Evolutionary conservation across 306 rosid species (phyloP).

Genomic region (Cucumis hystrix): DNA sequence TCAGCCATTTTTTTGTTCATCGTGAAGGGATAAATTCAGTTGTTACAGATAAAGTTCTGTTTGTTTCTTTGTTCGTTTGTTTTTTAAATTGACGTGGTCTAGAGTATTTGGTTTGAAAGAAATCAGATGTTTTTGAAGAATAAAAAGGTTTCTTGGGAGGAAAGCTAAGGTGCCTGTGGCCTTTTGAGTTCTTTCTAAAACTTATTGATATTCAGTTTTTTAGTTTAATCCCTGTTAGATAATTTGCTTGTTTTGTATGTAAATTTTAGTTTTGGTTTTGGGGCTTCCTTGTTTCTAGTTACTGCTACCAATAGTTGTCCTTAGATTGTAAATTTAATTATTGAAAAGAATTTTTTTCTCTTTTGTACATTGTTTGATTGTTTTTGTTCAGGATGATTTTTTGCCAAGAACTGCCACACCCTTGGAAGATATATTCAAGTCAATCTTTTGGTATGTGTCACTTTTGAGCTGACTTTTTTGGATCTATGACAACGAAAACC

Average conservation of each 20-base stretch:
- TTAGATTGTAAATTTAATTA: neutral
- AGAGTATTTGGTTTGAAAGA: neutral
- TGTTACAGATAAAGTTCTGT: neutral
- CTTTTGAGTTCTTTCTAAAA: neutral
- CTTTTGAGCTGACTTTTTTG: neutral
- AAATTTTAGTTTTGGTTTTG: neutral
- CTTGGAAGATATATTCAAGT: slow-evolving; percentile 82
- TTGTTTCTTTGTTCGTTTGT: too few species aligned
- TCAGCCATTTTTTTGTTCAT: neutral
- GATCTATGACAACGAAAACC: neutral
- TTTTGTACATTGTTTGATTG: neutral
- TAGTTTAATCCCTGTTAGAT: neutral
- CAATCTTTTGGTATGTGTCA: slow-evolving; percentile 64
- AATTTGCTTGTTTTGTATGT: neutral
- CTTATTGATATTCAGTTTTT: neutral
- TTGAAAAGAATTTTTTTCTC: neutral
- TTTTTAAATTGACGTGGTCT: neutral
- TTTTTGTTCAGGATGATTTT: slow-evolving; percentile 71
- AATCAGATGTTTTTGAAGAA: neutral
- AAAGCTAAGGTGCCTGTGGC: neutral
- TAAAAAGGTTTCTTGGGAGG: neutral
- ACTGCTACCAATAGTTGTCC: neutral
- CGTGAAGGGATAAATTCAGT: neutral
- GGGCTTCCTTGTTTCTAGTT: neutral
- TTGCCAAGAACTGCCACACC: slow-evolving; percentile 93